Evolutionary conservation across 2,329 filamentous ascomycete species (phyloP).

Genomic region (Dryadomyces sulphureus): DNA sequence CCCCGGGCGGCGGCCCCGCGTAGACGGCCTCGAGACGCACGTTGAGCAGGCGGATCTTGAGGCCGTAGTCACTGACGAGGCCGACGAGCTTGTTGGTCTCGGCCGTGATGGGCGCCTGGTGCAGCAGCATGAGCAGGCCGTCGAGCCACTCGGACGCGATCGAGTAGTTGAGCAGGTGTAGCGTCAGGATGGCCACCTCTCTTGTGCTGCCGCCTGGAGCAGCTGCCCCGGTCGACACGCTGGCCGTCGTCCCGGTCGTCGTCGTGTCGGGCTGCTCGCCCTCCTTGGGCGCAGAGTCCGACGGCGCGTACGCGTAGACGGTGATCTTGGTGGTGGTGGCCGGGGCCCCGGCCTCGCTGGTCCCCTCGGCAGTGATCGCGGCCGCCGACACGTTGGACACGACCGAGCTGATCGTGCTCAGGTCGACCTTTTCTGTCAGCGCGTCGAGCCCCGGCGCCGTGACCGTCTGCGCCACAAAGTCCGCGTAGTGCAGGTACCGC

Average conservation of each 20-base stretch:
- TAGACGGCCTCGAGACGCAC: slow-evolving; percentile 70
- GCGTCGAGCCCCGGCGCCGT: slow-evolving; percentile 58
- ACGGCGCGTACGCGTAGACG: slow-evolving; percentile 57
- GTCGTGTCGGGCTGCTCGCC: neutral
- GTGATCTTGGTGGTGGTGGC: slow-evolving; percentile 72
- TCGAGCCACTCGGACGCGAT: slow-evolving; percentile 94
- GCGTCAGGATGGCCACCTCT: slow-evolving; percentile 65
- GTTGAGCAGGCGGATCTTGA: slow-evolving; percentile 87
- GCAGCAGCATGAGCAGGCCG: slow-evolving; percentile 83
- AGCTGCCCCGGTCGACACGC: neutral
- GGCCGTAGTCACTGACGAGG: slow-evolving; percentile 74
- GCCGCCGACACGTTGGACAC: slow-evolving; percentile 77
- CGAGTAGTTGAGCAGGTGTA: slow-evolving; percentile 67
- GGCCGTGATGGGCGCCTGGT: slow-evolving; percentile 90
- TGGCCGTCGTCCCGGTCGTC: neutral
- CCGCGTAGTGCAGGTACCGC: slow-evolving; percentile 76
- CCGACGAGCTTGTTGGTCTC: slow-evolving; percentile 85
- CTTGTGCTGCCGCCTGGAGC: neutral
- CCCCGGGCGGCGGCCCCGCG: slow-evolving; percentile 50
- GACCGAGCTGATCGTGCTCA: slow-evolving; percentile 78
- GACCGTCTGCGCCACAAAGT: slow-evolving; percentile 54
- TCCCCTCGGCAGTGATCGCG: slow-evolving; percentile 27
- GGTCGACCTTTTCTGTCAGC: slow-evolving; percentile 69
- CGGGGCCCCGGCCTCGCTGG: slow-evolving; percentile 10
- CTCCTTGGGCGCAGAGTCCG: slow-evolving; percentile 15